These are phyloP conservation scores for Fusarium sulawesiense DNA, from an alignment of 2,329 filamentous ascomycete species.

Conservation along the genomic window DNA sequence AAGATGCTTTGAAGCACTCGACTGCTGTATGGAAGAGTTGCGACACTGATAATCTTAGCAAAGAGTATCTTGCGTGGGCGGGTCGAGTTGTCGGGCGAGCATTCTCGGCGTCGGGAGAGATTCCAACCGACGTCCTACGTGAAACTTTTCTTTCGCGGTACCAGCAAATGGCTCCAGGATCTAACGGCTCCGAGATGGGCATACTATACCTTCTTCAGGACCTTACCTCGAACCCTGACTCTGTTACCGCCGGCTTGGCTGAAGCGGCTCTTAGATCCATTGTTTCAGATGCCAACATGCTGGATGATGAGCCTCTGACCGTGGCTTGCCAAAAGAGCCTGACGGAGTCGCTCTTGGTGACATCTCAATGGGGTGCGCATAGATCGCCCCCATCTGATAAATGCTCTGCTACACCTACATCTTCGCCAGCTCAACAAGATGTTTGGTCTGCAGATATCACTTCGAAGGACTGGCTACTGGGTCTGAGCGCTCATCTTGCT, in stretches of 20 bases:
- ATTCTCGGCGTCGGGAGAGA: conserved; percentile 79
- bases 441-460: conserved; percentile 56
- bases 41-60: conserved; percentile 69
- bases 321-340: conserved; percentile 65
- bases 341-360: conserved; percentile 61
- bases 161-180: conserved; percentile 58
- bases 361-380: conserved; percentile 69
- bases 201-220: conserved; percentile 72
- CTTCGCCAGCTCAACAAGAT: conserved; percentile 31
- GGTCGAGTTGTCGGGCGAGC: conserved; percentile 85
- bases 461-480: conserved; percentile 68
- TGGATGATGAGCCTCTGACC: conserved; percentile 60
- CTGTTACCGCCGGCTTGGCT: conserved; percentile 66
- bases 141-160: conserved; percentile 69
- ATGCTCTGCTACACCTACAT: conserved; percentile 3
- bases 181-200: conserved; percentile 70
- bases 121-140: conserved; percentile 69
- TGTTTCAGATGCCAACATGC: conserved; percentile 63
- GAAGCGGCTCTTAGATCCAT: conserved; percentile 69
- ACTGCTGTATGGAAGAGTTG: conserved; percentile 82
- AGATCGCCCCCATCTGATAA: conserved; percentile 66
- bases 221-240: conserved; percentile 69
- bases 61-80: conserved; percentile 84
- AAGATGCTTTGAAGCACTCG: conserved; percentile 70
- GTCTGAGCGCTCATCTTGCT: conserved; percentile 71